Evolutionary conservation across 495 filamentous ascomycete genomes (phyloP), one percentile per base, ranked within the genome.

Genomic region (Neurospora sp.): DNA sequence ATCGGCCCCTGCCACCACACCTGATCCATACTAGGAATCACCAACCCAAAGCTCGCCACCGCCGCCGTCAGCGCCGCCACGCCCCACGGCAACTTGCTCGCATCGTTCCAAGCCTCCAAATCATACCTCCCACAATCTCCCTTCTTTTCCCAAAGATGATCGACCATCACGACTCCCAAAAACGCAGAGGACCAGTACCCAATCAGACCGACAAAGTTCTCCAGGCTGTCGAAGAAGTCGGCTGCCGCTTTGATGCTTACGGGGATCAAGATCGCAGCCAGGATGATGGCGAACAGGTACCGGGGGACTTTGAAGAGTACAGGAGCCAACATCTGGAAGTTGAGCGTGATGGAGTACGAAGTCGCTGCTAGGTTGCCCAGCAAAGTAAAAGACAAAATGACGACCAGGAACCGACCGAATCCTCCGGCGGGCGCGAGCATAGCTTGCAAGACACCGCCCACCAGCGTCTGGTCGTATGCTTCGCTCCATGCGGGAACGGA

Each of bases 151-250:
- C 84, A 75, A 11, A 85, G 77, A 70, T 88, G 85, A 75, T 89
- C 88, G 3, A 81, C 81, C 4, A 86, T 39, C 6, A 88, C 78
- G 18, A 88, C 82, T 0, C 81, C 84, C 41, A 87, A 78, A 70
- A 87, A 89, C 0, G 86, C 85, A 3, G 86, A 86, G 44, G 81
- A 82, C 87, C 87, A 89, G 73, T 89, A 89, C 10, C 83, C 86
- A 39, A 89, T 89, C 42, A 89, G 76, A 5, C 84, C 80, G 18
- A 89, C 75, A 72, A 89, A 87, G 73, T 88, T 87, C 77, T 88
- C 84, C 4, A 89, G 77, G 39, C 79, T 86, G 48, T 77, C 73
- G 75, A 87, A 86, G 75, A 89, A 89, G 3, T 85, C 80, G 11
- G 72, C 82, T 0, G 86, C 85, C 0, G 86, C 87, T 7, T 77